These are phyloP conservation scores for Wickerhamiella brachini DNA, from an alignment of 805 yeast species.

Conservation along the genomic window DNA sequence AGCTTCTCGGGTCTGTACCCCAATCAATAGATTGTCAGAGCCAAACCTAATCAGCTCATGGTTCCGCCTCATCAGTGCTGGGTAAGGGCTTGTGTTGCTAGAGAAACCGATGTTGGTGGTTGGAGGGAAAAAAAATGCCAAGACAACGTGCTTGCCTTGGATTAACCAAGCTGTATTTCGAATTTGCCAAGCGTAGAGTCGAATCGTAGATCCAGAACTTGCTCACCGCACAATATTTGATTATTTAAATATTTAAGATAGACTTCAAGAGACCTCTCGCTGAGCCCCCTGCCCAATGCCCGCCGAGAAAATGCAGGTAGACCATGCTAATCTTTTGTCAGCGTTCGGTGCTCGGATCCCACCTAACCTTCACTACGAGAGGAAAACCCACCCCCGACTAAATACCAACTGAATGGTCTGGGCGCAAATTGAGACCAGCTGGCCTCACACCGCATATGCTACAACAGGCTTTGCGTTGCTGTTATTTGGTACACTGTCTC, in stretches of 20 bases:
- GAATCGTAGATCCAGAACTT: too few relatives aligned
- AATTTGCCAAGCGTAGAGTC: too few relatives aligned
- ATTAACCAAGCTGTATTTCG: too few relatives aligned
- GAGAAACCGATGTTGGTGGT: neutral
- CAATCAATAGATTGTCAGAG: too few relatives aligned
- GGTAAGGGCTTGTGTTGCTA: neutral
- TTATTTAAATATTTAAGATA: too few relatives aligned
- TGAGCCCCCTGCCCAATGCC: neutral
- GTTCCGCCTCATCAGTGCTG: too few relatives aligned
- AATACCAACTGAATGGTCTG: neutral
- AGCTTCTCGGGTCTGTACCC: too few relatives aligned
- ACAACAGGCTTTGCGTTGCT: conserved; percentile 73
- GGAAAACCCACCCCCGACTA: neutral
- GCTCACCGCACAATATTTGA: too few relatives aligned
- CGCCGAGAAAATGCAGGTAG: neutral
- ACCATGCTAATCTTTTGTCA: neutral
- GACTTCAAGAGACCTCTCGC: too few relatives aligned
- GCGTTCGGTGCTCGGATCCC: neutral
- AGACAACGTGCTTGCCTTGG: neutral
- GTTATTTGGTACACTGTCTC: conserved; percentile 65
- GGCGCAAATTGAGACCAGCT: conserved; percentile 29
- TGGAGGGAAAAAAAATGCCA: neutral
- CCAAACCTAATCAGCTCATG: too few relatives aligned
- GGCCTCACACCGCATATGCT: conserved; percentile 79
- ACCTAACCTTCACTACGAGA: neutral